Percentiles rank a stretch among this genome's conserved stretches.
Conservation (phyloP, 2,329 filamentous ascomycete genomes). For the Cladosporium sp. region DNA sequence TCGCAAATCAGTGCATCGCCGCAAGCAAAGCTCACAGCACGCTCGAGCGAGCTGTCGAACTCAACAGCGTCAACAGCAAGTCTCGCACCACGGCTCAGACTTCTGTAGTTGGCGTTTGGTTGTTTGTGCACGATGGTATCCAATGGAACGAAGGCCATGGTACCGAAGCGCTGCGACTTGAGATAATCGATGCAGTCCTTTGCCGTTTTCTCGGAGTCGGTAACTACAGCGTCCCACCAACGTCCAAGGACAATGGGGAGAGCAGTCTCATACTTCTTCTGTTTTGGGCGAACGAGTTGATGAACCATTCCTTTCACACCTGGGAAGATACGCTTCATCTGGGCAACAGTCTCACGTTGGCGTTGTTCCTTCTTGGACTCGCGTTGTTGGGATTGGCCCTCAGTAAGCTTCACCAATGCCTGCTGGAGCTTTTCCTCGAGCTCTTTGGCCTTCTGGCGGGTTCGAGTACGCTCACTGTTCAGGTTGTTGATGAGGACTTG, state of each 20-base stretch:
- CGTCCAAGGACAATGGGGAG: conserved; percentile 89
- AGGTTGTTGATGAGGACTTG: conserved; percentile 88
- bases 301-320: conserved; percentile 89
- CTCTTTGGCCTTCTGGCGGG: conserved; percentile 80
- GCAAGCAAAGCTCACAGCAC: conserved; percentile 92
- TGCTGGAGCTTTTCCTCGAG: conserved; percentile 89
- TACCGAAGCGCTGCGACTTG: conserved; percentile 82
- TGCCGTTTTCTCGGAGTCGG: conserved; percentile 92
- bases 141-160: conserved; percentile 91
- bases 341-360: conserved; percentile 79
- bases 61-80: conserved; percentile 95
- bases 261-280: conserved; percentile 94
- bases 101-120: conserved; percentile 86
- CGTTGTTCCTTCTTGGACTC: conserved; percentile 80
- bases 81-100: conserved; percentile 77
- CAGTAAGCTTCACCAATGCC: conserved; percentile 75
- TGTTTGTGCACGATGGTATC: conserved; percentile 97
- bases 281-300: conserved; percentile 91
- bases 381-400: conserved; percentile 81
- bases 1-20: conserved; percentile 95
- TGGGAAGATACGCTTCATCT: conserved; percentile 86
- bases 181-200: conserved; percentile 93
- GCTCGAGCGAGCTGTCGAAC: conserved; percentile 83
- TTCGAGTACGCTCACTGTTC: conserved; percentile 78
- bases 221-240: conserved; percentile 91